Conservation (phyloP, 495 filamentous ascomycete genomes). For the Neurospora cerealis region DNA sequence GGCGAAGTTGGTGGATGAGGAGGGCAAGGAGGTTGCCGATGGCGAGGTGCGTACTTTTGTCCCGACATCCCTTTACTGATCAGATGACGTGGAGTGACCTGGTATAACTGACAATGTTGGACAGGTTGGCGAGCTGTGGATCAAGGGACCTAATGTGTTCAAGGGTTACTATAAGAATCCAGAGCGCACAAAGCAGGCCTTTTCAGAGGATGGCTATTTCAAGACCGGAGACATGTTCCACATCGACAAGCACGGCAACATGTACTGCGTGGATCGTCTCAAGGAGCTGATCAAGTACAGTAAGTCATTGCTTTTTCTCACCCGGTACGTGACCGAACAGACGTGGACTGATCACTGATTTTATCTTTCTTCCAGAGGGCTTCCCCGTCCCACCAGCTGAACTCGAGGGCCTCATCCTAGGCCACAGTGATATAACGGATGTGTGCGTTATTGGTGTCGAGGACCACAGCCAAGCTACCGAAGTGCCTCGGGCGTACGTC, state of each 20-base stretch:
- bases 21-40: slow-evolving; percentile 47
- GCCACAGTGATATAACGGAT: slow-evolving; percentile 66
- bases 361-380: slow-evolving; percentile 37
- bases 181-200: slow-evolving; percentile 50
- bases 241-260: slow-evolving; percentile 46
- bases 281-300: slow-evolving; percentile 90
- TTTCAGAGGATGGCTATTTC: slow-evolving; percentile 69
- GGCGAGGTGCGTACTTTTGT: slow-evolving; percentile 25
- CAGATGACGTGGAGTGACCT: neutral
- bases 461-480: slow-evolving; percentile 56
- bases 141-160: slow-evolving; percentile 72
- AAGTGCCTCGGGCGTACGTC: slow-evolving; percentile 77
- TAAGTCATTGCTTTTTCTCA: slow-evolving; percentile 4
- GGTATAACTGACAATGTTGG: neutral
- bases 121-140: slow-evolving; percentile 62
- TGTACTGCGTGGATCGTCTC: slow-evolving; percentile 64
- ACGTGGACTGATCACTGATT: neutral
- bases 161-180: slow-evolving; percentile 65
- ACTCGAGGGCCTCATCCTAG: slow-evolving; percentile 66
- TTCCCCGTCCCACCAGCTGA: slow-evolving; percentile 87
- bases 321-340: neutral
- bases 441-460: slow-evolving; percentile 79
- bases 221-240: slow-evolving; percentile 68
- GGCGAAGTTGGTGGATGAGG: slow-evolving; percentile 66
- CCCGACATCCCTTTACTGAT: neutral